phyloP scores from a whole-genome alignment of 441 rosid species.

The Populus tomentosa region DNA sequence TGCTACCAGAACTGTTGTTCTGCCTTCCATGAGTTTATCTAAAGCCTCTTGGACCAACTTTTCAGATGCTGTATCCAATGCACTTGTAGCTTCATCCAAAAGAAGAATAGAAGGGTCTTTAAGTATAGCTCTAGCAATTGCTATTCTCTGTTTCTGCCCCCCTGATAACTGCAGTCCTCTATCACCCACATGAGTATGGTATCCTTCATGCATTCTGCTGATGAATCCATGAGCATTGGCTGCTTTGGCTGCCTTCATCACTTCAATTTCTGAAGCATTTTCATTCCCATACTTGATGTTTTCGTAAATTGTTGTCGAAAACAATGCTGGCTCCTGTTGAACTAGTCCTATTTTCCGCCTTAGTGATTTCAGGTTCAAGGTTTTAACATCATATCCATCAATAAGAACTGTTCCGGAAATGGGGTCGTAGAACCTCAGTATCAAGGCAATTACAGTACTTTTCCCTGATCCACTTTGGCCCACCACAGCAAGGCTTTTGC shows the following conservation, averaged over 20 bases:
- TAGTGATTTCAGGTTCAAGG: constrained; percentile 58
- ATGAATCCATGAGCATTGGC: constrained; percentile 80
- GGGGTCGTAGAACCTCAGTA: constrained; percentile 72
- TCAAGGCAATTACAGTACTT: constrained; percentile 64
- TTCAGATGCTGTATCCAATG: constrained; percentile 67
- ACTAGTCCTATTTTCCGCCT: constrained; percentile 63
- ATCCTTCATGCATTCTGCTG: constrained; percentile 67
- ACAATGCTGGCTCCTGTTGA: constrained; percentile 81
- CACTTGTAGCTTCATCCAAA: constrained; percentile 80
- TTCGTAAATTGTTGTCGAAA: constrained; percentile 64
- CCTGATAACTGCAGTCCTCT: constrained; percentile 76
- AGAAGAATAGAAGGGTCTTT: constrained; percentile 72
- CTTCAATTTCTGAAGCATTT: constrained; percentile 62
- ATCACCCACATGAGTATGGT: constrained; percentile 64
- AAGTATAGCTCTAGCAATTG: constrained; percentile 67
- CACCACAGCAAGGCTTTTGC: constrained; percentile 68
- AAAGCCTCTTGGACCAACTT: constrained; percentile 70
- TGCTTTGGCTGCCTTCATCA: constrained; percentile 61
- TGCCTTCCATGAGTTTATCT: constrained; percentile 62
- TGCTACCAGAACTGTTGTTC: constrained; percentile 73
- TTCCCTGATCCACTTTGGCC: constrained; percentile 90
- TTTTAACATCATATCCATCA: constrained; percentile 56
- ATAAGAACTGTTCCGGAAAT: constrained; percentile 43
- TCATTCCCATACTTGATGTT: constrained; percentile 72
- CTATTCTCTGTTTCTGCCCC: constrained; percentile 31